These are phyloP conservation scores for Isatis tinctoria DNA, from an alignment of 345 rosid species.

Conservation along the genomic window DNA sequence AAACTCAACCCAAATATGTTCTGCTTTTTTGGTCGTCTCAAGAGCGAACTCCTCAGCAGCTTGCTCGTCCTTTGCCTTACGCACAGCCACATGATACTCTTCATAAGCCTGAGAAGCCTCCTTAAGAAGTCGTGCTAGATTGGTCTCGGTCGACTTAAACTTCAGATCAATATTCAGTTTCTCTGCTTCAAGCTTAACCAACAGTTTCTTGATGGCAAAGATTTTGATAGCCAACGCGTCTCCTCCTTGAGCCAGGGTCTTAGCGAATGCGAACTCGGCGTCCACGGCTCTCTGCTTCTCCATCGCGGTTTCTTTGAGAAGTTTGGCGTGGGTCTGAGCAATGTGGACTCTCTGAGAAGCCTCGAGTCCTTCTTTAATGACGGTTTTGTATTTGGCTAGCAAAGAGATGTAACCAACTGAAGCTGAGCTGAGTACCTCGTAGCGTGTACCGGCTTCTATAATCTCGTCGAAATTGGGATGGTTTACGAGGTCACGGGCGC, in stretches of 20 bases:
- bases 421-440: slow-evolving; percentile 33
- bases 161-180: slow-evolving; percentile 14
- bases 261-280: background rate
- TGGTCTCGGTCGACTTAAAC: slow-evolving; percentile 18
- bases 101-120: slow-evolving; percentile 32
- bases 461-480: slow-evolving; percentile 31
- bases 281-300: slow-evolving; percentile 34
- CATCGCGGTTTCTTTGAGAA: slow-evolving; percentile 30
- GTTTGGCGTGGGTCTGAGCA: slow-evolving; percentile 26
- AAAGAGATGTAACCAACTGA: slow-evolving; percentile 36
- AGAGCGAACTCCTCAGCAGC: slow-evolving; percentile 31
- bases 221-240: slow-evolving; percentile 24
- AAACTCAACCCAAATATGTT: slow-evolving; percentile 31
- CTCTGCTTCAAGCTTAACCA: slow-evolving; percentile 33
- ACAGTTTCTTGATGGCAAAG: slow-evolving; percentile 30
- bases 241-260: slow-evolving; percentile 20
- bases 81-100: slow-evolving; percentile 31
- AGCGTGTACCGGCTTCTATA: slow-evolving; percentile 30
- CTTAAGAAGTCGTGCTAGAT: slow-evolving; percentile 24
- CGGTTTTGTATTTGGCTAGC: slow-evolving; percentile 38
- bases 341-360: slow-evolving; percentile 34
- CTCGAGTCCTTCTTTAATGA: slow-evolving; percentile 35
- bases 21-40: slow-evolving; percentile 36
- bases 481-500: slow-evolving; percentile 30
- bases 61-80: slow-evolving; percentile 31